Evolutionary conservation across 2,329 filamentous ascomycete species (phyloP).

Genomic region (Penicillium corylophilum): DNA sequence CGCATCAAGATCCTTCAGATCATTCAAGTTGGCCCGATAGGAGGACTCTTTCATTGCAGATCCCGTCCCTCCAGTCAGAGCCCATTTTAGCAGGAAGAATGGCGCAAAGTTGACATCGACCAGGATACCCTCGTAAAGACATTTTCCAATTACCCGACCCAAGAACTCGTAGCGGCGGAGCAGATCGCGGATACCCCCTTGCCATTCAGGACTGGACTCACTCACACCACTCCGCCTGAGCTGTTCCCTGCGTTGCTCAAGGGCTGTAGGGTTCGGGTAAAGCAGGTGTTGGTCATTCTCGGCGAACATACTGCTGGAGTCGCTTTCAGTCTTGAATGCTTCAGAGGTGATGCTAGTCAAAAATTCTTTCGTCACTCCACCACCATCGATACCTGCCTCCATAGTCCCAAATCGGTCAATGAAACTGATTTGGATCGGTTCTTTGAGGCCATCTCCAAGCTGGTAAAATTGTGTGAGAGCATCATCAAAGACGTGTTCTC

Average conservation of each 20-base stretch:
- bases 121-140: constrained; percentile 93
- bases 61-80: constrained; percentile 65
- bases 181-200: constrained; percentile 58
- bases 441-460: constrained; percentile 80
- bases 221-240: constrained; percentile 53
- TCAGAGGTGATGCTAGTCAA: constrained; percentile 83
- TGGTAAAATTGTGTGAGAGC: constrained; percentile 80
- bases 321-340: constrained; percentile 66
- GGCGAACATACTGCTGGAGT: constrained; percentile 66
- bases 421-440: constrained; percentile 95
- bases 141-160: constrained; percentile 90
- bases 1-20: constrained; percentile 87
- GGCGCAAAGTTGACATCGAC: constrained; percentile 90
- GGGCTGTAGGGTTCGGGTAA: constrained; percentile 78
- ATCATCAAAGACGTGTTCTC: constrained; percentile 79
- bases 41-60: constrained; percentile 65
- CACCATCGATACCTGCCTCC: constrained; percentile 94
- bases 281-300: constrained; percentile 83
- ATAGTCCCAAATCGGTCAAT: constrained; percentile 82
- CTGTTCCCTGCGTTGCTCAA: constrained; percentile 66
- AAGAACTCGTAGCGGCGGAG: constrained; percentile 84
- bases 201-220: constrained; percentile 59
- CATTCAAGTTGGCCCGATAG: constrained; percentile 91
- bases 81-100: constrained; percentile 97
- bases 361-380: constrained; percentile 97